Evolutionary conservation across 495 filamentous ascomycete genomes (phyloP).

Genomic region (Penicillium salamii): DNA sequence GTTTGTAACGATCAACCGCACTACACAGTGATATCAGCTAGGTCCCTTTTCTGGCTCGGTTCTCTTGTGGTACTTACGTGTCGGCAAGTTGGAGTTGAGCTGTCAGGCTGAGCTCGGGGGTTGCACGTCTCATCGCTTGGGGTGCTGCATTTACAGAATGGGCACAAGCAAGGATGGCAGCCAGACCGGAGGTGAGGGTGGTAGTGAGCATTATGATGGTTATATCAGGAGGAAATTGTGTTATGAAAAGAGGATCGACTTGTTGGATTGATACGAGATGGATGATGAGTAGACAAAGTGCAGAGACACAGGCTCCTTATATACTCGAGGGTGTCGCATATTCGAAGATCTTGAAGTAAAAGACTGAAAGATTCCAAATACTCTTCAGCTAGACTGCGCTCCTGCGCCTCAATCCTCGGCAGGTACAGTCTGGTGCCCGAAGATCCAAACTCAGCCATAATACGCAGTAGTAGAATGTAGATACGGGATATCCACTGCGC

Average conservation of each 20-base stretch:
- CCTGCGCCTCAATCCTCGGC: background rate
- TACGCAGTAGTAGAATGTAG: background rate
- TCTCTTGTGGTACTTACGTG: slow-evolving; percentile 12
- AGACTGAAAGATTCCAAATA: slow-evolving; percentile 9
- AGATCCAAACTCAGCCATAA: background rate
- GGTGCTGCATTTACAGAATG: slow-evolving; percentile 19
- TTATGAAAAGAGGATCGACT: too few species aligned
- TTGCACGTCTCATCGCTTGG: slow-evolving; percentile 10
- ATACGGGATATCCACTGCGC: too few species aligned
- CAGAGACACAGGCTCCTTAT: too few species aligned
- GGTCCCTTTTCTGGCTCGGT: background rate
- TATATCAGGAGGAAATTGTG: too few species aligned
- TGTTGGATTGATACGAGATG: too few species aligned
- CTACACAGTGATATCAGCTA: slow-evolving; percentile 6
- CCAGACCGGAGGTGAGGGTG: too few species aligned
- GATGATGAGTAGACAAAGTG: too few species aligned
- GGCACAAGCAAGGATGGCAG: background rate
- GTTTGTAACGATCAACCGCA: slow-evolving; percentile 33
- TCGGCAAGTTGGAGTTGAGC: slow-evolving; percentile 24
- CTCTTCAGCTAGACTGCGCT: background rate
- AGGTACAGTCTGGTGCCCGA: background rate
- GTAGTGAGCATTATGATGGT: too few species aligned
- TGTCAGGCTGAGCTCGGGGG: slow-evolving; percentile 21
- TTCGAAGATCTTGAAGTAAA: background rate
- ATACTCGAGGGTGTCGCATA: too few species aligned